A percentile compares a stretch with the other conserved stretches of the same genome.
Conservation (phyloP, 2,329 filamentous ascomycete genomes). For the Neonectria faginata region DNA sequence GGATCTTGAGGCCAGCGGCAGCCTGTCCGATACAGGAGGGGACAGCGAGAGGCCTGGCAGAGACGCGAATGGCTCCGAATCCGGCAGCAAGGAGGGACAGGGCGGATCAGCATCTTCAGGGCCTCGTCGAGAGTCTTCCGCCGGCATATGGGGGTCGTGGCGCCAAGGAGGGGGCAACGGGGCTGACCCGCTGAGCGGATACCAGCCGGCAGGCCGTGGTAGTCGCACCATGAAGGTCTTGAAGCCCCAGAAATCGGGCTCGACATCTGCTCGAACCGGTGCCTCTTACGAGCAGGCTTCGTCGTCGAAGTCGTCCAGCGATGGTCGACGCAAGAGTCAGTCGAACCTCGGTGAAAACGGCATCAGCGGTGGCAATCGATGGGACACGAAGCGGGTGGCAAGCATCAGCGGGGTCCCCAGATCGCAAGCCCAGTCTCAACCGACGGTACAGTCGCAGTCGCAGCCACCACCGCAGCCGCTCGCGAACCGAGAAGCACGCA, state of each 20-base stretch:
- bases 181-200: conserved; percentile 71
- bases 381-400: conserved; percentile 66
- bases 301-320: conserved; percentile 58
- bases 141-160: conserved; percentile 78
- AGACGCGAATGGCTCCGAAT: conserved; percentile 39
- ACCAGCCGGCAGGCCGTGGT: conserved; percentile 73
- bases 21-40: conserved; percentile 57
- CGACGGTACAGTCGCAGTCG: conserved; percentile 44
- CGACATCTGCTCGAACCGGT: conserved; percentile 63
- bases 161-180: conserved; percentile 66
- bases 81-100: conserved; percentile 43
- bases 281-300: conserved; percentile 64
- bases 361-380: conserved; percentile 53
- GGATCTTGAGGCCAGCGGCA: conserved; percentile 49
- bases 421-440: conserved; percentile 39
- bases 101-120: conserved; percentile 43
- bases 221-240: conserved; percentile 89
- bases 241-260: conserved; percentile 77
- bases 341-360: conserved; percentile 49
- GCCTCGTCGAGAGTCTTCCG: conserved; percentile 60
- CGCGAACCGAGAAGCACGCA: conserved; percentile 52
- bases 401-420: conserved; percentile 57
- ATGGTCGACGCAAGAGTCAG: conserved; percentile 68
- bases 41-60: conserved; percentile 56
- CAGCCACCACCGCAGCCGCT: conserved; percentile 46